Evolutionary conservation across 2,329 filamentous ascomycete species (phyloP).

Genomic region (Pleurostoma richardsiae): DNA sequence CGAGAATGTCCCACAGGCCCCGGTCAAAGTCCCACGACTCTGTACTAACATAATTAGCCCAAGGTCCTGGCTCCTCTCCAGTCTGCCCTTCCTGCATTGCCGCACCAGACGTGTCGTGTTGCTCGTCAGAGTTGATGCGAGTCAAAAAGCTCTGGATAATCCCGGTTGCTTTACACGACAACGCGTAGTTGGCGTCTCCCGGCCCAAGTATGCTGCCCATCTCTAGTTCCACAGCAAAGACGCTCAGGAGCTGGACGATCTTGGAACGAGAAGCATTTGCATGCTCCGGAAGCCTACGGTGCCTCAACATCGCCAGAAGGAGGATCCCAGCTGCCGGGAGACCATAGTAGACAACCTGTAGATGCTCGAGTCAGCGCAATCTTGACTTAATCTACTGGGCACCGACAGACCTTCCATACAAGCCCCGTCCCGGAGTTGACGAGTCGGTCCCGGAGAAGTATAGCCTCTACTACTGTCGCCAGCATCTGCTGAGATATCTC

Average conservation of each 20-base stretch:
- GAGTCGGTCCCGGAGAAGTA: conserved; percentile 19
- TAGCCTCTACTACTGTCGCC: conserved; percentile 18
- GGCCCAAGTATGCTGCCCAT: conserved; percentile 18
- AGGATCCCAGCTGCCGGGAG: conserved; percentile 26
- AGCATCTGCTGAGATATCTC: conserved; percentile 20
- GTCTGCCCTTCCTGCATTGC: too few species aligned
- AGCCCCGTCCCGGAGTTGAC: conserved; percentile 25
- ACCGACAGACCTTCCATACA: conserved; percentile 23
- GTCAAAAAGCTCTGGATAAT: conserved; percentile 21
- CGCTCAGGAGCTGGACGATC: conserved; percentile 20
- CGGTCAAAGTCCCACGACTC: too few species aligned
- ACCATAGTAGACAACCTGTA: conserved; percentile 25
- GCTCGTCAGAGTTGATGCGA: background rate
- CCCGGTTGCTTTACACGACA: conserved; percentile 18
- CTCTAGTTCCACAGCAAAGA: conserved; percentile 23
- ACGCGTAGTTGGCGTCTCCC: conserved; percentile 20
- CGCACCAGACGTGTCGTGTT: too few species aligned
- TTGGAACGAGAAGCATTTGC: conserved; percentile 8
- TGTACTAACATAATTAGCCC: too few species aligned
- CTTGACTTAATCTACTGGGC: background rate
- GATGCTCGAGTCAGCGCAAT: background rate
- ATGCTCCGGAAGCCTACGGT: conserved; percentile 3
- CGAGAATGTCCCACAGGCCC: too few species aligned
- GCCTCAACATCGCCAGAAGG: conserved; percentile 17
- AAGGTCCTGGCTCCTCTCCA: too few species aligned